These are phyloP conservation scores for Trichoderma asperelloides DNA, from an alignment of 495 filamentous ascomycete genomes.

Conservation along the genomic window DNA sequence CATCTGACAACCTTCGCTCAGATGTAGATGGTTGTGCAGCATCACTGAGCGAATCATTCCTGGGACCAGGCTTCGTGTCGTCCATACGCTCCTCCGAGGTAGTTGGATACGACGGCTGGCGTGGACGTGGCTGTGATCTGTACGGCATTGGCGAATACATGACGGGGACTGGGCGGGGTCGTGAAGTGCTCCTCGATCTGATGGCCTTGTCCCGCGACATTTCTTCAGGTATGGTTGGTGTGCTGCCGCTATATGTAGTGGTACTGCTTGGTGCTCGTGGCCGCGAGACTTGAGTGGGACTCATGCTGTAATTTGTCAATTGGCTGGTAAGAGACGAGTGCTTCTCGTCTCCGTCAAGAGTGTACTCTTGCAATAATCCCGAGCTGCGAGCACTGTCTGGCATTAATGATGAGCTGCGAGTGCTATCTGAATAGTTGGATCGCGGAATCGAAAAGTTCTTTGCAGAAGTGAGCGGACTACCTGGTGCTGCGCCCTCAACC, in stretches of 20 bases:
- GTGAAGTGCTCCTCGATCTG: background rate
- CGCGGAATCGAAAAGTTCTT: background rate
- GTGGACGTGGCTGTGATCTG: background rate
- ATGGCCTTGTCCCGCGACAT: background rate
- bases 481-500: background rate
- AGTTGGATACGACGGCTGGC: slow-evolving; percentile 12
- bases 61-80: background rate
- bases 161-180: background rate
- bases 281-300: background rate
- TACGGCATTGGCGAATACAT: slow-evolving; percentile 9
- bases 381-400: slow-evolving; percentile 4
- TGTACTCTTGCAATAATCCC: background rate
- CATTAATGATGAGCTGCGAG: background rate
- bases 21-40: background rate
- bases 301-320: background rate
- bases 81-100: slow-evolving; percentile 14
- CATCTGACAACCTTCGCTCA: background rate
- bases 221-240: background rate
- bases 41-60: background rate
- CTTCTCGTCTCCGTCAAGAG: background rate
- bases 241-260: background rate
- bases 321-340: background rate
- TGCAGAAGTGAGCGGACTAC: background rate
- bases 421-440: background rate
- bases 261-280: background rate